Base-by-base conservation (phyloP, 2,329 filamentous ascomycete genomes). In the Aspergillus cejpii region DNA sequence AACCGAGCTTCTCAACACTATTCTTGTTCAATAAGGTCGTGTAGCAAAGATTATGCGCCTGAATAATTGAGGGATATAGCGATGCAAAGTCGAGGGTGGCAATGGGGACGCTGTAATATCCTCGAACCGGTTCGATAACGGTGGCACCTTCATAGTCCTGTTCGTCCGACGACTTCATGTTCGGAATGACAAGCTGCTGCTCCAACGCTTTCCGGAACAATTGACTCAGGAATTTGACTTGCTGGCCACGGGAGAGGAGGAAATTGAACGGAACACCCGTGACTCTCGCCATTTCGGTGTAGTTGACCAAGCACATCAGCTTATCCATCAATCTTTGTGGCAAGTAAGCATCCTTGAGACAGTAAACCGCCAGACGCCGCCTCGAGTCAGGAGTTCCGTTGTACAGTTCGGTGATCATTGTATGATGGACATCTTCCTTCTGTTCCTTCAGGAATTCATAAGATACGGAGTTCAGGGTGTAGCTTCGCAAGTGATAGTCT, bases 261-360 rank as follows among this genome's bases (percentile, higher is more conserved):
- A 85, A 94, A 63, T 95, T 97, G 74, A 98, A 98, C 0, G 92
- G 92, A 3, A 98, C 91, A 57, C 92, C 92, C 20, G 94, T 98
- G 69, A 98, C 92, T 80, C 92, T 92, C 46, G 92, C 91, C 92
- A 98, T 98, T 70, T 98, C 92, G 0, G 92, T 97, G 61, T 97
- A 97, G 65, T 98, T 98, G 69, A 95, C 86, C n/a, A 98, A 75
- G 68, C 92, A 97, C 62, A 94, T 97, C 20, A 98, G 75, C 67
- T 98, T 98, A 63, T 98, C 92, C 83, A 98, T 90, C 41, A 98
- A 69, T 48, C 94, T 75, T 61, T 97, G 90, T 1, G 92, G 92
- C 3, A 98, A 75, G 59, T 95, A 98, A 0, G 92, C 92, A 71
- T 98, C 94, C 68, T 98, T 98, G 54, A 98, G 70, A 69, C 92